Conservation (phyloP, 2,329 filamentous ascomycete genomes). For the Pseudogymnoascus sp. region DNA sequence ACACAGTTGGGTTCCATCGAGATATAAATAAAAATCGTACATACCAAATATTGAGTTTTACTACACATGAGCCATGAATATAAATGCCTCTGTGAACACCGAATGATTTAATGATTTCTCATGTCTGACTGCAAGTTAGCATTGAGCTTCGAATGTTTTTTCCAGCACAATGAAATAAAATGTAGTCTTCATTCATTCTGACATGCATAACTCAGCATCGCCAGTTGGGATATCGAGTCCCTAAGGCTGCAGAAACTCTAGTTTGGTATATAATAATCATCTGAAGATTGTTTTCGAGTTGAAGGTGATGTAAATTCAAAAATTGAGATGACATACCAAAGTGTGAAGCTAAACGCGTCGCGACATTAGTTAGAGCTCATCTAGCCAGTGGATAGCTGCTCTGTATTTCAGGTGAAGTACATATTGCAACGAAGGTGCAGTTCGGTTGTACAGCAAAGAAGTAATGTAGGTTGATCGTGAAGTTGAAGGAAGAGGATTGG, state of each 20-base stretch:
- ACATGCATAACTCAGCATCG: slow-evolving; percentile 8
- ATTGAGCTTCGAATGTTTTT: not conserved
- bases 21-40: not conserved
- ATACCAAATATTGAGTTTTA: not conserved
- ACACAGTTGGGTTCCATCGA: not conserved
- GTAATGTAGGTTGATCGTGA: not conserved
- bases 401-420: not conserved
- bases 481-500: slow-evolving; percentile 5
- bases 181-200: slow-evolving; percentile 6
- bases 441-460: not conserved
- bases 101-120: not conserved
- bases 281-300: not conserved
- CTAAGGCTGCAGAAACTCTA: slow-evolving; percentile 9
- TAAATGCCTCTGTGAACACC: not conserved
- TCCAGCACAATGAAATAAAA: not conserved
- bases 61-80: not conserved
- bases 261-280: slow-evolving; percentile 9
- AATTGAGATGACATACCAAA: not conserved
- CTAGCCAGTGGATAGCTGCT: not conserved
- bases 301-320: not conserved
- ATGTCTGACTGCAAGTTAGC: not conserved
- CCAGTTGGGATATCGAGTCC: slow-evolving; percentile 8
- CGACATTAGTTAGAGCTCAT: not conserved
- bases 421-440: not conserved
- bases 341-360: not conserved